phyloP scores from a whole-genome alignment of 495 filamentous ascomycete species.

The Xylaria bambusicola region DNA sequence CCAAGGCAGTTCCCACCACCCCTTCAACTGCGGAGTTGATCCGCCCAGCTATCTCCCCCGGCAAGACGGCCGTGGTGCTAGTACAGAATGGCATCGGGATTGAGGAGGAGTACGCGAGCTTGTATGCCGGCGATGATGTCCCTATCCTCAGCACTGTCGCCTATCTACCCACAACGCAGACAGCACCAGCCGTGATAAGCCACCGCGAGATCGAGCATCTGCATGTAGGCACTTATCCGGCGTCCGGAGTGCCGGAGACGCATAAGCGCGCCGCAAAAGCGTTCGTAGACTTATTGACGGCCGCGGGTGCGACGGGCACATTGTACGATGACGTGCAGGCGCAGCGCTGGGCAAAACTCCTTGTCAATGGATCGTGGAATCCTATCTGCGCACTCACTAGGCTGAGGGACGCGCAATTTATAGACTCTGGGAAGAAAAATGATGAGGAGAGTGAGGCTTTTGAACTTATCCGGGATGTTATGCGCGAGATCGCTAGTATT shows the following conservation, averaged over 20 bases:
- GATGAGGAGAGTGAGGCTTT: slow-evolving; percentile 28
- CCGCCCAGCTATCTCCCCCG: slow-evolving; percentile 40
- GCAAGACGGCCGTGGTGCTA: slow-evolving; percentile 51
- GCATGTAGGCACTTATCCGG: slow-evolving; percentile 52
- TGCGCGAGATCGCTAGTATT: slow-evolving; percentile 53
- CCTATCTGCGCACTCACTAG: slow-evolving; percentile 53
- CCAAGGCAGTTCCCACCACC: slow-evolving; percentile 40
- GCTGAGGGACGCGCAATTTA: slow-evolving; percentile 45
- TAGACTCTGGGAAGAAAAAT: slow-evolving; percentile 33
- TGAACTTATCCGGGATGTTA: slow-evolving; percentile 42
- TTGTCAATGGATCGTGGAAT: slow-evolving; percentile 55
- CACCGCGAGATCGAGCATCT: slow-evolving; percentile 40
- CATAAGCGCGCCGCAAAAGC: slow-evolving; percentile 32
- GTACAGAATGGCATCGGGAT: slow-evolving; percentile 60
- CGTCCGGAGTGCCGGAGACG: slow-evolving; percentile 17
- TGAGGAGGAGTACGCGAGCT: slow-evolving; percentile 46
- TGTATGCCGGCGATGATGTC: slow-evolving; percentile 46
- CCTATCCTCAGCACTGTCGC: slow-evolving; percentile 49
- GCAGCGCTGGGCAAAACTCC: slow-evolving; percentile 54
- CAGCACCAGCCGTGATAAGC: slow-evolving; percentile 34
- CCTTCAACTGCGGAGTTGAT: slow-evolving; percentile 43
- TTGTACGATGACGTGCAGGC: slow-evolving; percentile 52
- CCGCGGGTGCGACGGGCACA: slow-evolving; percentile 41
- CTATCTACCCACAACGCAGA: slow-evolving; percentile 52
- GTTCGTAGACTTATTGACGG: slow-evolving; percentile 41